A percentile compares a stretch with the other conserved stretches of the same genome.
phyloP scores from a whole-genome alignment of 257 asterid genomes.

The Nicotiana tabacum region DNA sequence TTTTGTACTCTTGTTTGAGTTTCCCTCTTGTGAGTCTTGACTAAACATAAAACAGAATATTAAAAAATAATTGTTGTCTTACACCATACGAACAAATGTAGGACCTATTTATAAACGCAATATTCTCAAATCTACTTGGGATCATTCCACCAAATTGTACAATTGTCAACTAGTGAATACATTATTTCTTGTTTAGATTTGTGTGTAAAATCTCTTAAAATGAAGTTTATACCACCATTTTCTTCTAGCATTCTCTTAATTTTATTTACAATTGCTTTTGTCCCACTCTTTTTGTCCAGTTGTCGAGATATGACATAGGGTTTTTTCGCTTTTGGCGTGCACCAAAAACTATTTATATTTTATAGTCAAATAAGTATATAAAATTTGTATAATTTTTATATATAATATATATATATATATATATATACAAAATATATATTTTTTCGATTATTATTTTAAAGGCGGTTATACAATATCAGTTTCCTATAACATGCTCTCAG shows the following conservation, averaged over 20 bases:
- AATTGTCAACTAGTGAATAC: slow-evolving; percentile 9
- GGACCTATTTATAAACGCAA: not conserved
- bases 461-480: no score
- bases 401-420: no score
- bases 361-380: no score
- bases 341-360: no score
- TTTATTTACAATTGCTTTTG: not conserved
- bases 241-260: not conserved
- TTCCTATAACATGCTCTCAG: no score
- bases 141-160: slow-evolving; percentile 8
- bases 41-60: not conserved
- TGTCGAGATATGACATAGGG: not conserved
- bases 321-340: no score
- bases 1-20: slow-evolving; percentile 6
- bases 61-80: not conserved
- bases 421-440: no score
- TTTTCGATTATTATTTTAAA: no score
- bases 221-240: not conserved
- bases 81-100: slow-evolving; percentile 3
- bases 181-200: not conserved
- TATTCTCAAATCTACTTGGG: slow-evolving; percentile 9
- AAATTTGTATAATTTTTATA: no score
- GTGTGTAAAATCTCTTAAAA: not conserved
- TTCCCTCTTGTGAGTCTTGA: not conserved
- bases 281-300: not conserved